Evolutionary conservation across 495 filamentous ascomycete species (phyloP), one percentile per base, ranked within the genome.

Genomic region (Filosporella fistucella): DNA sequence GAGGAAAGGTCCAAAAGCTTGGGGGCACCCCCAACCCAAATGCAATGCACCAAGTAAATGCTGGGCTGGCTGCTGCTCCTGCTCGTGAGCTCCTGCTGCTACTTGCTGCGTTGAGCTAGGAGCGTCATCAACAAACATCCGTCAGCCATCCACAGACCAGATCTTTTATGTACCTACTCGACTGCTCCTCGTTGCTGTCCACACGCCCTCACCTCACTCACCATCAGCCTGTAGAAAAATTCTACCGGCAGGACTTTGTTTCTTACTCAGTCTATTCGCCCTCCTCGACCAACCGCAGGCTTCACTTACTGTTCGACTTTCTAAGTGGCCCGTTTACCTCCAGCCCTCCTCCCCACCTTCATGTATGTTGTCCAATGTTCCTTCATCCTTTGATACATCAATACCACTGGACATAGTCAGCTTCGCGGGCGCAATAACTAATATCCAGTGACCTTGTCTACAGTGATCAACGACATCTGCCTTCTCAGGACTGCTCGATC

Each of bases 401-500:
- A 4, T 21, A n/a, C 28, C 8, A n/a, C 28, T 30, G 28, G 28
- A 8, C 28, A 11, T 20, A 20, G 4, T 20, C 35, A 4, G 23
- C 35, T 21, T 4, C n/a, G 40, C 40, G 35, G 12, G 46, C 42
- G 14, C 48, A 52, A 29, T 17, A 43, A 33, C 46, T 49, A 35
- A 52, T 11, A 50, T 52, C 52, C 52, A 55, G 44, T 59, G 56
- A 55, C 49, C 42, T 37, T 17, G 23, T 34, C 25, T 17, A 26
- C 46, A 59, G 56, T 47, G 37, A 53, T 51, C 55, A 54, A 17
- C 49, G 45, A 28, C 34, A 35, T 47, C 29, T 44, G 23, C 17
- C 12, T 26, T 14, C 16, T 20, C 18, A 37, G 10, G 28, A 41
- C 40, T 26, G 14, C 20, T 29, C 10, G 12, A 14, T 17, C 28